A percentile compares a stretch with the other conserved stretches of the same genome.
Conservation (phyloP, 2,329 filamentous ascomycete genomes). For the Botrytis medusae region DNA sequence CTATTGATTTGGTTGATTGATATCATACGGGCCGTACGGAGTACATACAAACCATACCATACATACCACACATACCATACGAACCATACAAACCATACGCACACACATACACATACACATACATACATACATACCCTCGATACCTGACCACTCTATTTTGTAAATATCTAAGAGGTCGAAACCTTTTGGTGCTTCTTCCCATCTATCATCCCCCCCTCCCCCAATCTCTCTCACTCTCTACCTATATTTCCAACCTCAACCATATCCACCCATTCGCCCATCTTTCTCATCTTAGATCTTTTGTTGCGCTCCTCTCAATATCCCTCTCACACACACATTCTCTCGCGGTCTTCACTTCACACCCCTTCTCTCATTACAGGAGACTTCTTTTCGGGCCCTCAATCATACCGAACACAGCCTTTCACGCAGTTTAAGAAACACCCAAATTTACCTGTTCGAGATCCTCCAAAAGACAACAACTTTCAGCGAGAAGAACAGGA, state of each 20-base stretch:
- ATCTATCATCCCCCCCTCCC: not conserved
- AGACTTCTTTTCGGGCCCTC: not conserved
- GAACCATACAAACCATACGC: not conserved
- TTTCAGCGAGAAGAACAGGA: not conserved
- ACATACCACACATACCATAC: too few species aligned
- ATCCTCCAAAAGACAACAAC: not conserved
- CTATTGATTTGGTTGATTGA: not conserved
- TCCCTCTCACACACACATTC: not conserved
- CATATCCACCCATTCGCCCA: not conserved
- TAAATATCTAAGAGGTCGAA: conserved; percentile 5
- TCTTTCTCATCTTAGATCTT: not conserved
- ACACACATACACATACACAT: not conserved
- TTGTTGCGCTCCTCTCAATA: not conserved
- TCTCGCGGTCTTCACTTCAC: not conserved
- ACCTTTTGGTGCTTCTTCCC: not conserved
- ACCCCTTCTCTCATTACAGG: not conserved
- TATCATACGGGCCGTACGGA: not conserved
- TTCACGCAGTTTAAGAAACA: not conserved
- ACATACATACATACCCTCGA: not conserved
- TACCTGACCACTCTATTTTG: not conserved
- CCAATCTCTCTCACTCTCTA: not conserved
- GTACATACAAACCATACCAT: not conserved
- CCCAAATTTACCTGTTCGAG: not conserved
- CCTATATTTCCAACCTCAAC: not conserved
- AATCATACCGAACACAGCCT: not conserved